Evolutionary conservation across 371 early-diverging fungal genomes (phyloP).

Genomic region (Fennellomyces sp.): DNA sequence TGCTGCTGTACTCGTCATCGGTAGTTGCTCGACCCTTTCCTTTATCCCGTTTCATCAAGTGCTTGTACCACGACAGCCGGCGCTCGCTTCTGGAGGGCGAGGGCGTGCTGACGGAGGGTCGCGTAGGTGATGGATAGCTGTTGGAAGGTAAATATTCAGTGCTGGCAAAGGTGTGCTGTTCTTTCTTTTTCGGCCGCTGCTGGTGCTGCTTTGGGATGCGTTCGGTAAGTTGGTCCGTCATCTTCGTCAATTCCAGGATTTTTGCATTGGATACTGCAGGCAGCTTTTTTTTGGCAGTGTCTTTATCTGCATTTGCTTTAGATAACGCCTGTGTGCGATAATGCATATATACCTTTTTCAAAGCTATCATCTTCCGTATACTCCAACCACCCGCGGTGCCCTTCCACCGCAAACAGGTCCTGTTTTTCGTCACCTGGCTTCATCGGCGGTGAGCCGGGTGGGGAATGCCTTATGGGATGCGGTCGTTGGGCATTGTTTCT

Average conservation of each 20-base stretch:
- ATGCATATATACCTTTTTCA: neutral
- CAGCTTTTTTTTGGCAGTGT: constrained; percentile 22
- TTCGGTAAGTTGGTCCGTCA: constrained; percentile 30
- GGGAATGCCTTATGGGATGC: constrained; percentile 1
- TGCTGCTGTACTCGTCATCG: neutral
- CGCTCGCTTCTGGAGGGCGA: constrained; percentile 15
- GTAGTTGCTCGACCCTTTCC: constrained; percentile 2
- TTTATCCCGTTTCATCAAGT: constrained; percentile 22
- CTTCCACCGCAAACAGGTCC: constrained; percentile 9
- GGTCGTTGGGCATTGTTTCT: constrained; percentile 20
- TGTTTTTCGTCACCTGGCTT: neutral
- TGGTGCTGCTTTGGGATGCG: neutral
- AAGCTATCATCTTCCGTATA: constrained; percentile 1
- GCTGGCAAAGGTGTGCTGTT: neutral
- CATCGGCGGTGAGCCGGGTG: neutral
- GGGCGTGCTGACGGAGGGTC: constrained; percentile 19
- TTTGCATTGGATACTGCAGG: constrained; percentile 46
- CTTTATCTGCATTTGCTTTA: neutral
- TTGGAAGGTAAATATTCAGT: constrained; percentile 11
- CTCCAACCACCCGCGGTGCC: constrained; percentile 22
- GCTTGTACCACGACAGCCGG: constrained; percentile 29
- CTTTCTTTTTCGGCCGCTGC: neutral
- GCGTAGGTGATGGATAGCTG: constrained; percentile 5
- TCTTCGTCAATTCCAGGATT: constrained; percentile 38
- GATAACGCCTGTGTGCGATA: neutral